Evolutionary conservation across 257 asterid genomes (phyloP), one percentile per base, ranked within the genome.

Genomic region (Misopates orontium): DNA sequence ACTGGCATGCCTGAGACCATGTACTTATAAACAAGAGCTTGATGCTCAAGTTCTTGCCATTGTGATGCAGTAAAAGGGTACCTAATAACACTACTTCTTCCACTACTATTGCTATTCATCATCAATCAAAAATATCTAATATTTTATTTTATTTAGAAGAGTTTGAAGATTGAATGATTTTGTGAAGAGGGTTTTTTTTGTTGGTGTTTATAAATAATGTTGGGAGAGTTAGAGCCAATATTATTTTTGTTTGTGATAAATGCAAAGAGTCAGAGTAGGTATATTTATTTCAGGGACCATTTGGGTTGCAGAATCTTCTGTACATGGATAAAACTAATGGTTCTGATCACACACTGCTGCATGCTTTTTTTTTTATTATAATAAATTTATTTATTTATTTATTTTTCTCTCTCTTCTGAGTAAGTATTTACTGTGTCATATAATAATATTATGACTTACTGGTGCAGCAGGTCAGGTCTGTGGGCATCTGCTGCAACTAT

Each of bases 41-140:
- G 99, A 67, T 87, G 95, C 59, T 94, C 99, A 19, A 94, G 96
- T 36, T 94, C 96, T 78, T 88, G 96, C 95, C 96, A 85, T 51
- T 94, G 99, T 10, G 88, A 69, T 19, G 92, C 87, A 23, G 95
- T 88, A 75, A 94, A 94, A 41, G 97, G 97, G 50, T 52, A 82
- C 70, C 85, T 82, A 52, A 1, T 49, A 52, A 1, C 17, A 12
- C 74, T 69, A 48, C 62, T 79, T 47, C 87, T 78, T 47, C 69
- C 75, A 60, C 58, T 54, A 20, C 22, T 54, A 22, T 22, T 61
- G 53, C 70, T 59, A 47, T 32, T 88, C 92, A 82, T 84, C 81
- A 79, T 82, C 64, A 45, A 13, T 45, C n/a, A n/a, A n/a, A n/a
- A n/a, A n/a, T n/a, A n/a, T n/a, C n/a, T n/a, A n/a, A n/a, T n/a